Evolutionary conservation across 108 stramenopile species (phyloP), one percentile per base, ranked within the genome.

Genomic region (Stephanodiscus minutulus): DNA sequence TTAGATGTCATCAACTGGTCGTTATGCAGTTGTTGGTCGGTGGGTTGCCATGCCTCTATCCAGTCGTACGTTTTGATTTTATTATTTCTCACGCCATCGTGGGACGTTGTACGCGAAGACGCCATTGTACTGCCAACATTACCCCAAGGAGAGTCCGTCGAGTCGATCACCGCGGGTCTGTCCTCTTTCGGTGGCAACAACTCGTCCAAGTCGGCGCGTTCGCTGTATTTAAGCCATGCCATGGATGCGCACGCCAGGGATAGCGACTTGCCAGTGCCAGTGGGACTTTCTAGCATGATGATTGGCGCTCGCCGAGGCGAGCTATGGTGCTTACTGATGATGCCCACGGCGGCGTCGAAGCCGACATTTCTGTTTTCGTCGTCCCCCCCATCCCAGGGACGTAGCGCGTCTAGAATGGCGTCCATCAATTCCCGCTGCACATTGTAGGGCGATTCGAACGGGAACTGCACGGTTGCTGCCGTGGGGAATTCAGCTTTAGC

Each of bases 381-480:
- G 66, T 57, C n/a, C 33, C 36, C 7, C 33, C 39, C 72, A 5
- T 60, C 5, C 13, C 73, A 63, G 35, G 76, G 73, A 17, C 52
- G 53, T 39, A 89, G 68, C 17, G 82, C 68, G 33, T 81, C 64
- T 29, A 91, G 68, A 57, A 94, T 61, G 24, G 90, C 79, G 64
- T 88, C 83, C 93, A 94, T 94, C 25, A 94, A 61, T 5, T 77
- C 89, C 8, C 66, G 67, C 83, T 94, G 93, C 54, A 90, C 89
- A 12, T 71, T 70, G 71, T 94, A 94, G 7, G 93, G 93, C 25
- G 63, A 65, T 25, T 70, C 76, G 64, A 82, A 88, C 0, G 93
- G 93, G 77, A 94, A 94, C 18, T 85, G 88, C 49, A 90, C 83
- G 28, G 78, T 85, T n/a, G 63, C 20, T 60, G 72, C 75, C 27